A percentile compares a stretch with the other conserved stretches of the same genome.
These are phyloP conservation scores for Venustampulla echinocandica DNA, from an alignment of 495 filamentous ascomycete species.

Conservation along the genomic window DNA sequence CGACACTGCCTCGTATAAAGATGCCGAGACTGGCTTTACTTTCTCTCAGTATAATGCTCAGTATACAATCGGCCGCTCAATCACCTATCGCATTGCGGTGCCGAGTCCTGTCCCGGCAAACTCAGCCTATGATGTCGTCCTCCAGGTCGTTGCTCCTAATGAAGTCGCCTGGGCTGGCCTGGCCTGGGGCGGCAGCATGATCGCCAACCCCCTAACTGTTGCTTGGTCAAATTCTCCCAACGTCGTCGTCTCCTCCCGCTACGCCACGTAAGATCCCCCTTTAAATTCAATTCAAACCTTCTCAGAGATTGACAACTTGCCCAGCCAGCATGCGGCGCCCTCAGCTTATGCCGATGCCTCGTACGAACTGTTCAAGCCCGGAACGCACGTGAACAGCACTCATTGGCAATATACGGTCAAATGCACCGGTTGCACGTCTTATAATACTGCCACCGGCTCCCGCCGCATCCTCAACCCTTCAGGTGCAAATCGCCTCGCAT, in stretches of 20 bases:
- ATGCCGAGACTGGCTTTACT: slow-evolving; percentile 41
- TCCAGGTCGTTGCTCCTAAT: slow-evolving; percentile 24
- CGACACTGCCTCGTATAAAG: slow-evolving; percentile 24
- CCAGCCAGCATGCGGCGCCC: not conserved
- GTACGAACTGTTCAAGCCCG: not conserved
- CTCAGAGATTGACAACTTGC: not conserved
- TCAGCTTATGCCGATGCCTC: not conserved
- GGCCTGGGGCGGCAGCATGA: slow-evolving; percentile 28
- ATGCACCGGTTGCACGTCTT: slow-evolving; percentile 1
- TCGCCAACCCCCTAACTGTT: slow-evolving; percentile 27
- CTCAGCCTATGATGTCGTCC: slow-evolving; percentile 6
- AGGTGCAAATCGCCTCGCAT: not conserved
- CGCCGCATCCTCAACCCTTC: not conserved
- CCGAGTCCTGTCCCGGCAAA: not conserved
- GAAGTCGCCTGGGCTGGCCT: slow-evolving; percentile 22
- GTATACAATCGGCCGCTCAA: slow-evolving; percentile 29
- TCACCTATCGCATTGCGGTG: slow-evolving; percentile 28
- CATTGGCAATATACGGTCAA: slow-evolving; percentile 1
- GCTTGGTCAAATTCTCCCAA: slow-evolving; percentile 29
- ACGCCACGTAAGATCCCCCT: not conserved
- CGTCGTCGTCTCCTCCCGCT: slow-evolving; percentile 7
- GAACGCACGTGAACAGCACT: not conserved
- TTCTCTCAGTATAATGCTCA: slow-evolving; percentile 33
- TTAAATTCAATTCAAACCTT: not conserved
- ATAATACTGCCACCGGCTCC: not conserved